Evolutionary conservation across 192 early-diverging fungal species (phyloP).

Genomic region (Backusella sp.): DNA sequence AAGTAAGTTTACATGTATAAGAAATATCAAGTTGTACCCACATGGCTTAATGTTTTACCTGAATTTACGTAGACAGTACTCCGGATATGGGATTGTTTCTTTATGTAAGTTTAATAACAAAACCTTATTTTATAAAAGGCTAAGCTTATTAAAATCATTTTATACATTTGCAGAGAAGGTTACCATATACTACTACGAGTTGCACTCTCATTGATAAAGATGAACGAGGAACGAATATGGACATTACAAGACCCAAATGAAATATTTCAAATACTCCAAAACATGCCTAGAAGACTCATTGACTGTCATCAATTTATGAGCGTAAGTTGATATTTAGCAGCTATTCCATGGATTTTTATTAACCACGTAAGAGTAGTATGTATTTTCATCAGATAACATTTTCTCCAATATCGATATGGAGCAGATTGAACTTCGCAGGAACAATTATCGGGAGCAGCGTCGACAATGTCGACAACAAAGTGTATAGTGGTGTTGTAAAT

Average conservation of each 20-base stretch:
- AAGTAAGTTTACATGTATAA: slow-evolving; percentile 14
- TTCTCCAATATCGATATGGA: background rate
- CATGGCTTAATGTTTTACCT: background rate
- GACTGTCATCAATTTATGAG: slow-evolving; percentile 59
- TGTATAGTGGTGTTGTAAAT: background rate
- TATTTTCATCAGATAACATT: background rate
- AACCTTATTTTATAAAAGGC: background rate
- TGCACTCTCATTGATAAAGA: slow-evolving; percentile 64
- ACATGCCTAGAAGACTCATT: slow-evolving; percentile 55
- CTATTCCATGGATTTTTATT: background rate
- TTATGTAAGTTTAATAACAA: slow-evolving; percentile 33
- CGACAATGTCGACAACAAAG: background rate
- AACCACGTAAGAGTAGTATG: slow-evolving; percentile 2
- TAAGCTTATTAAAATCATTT: background rate
- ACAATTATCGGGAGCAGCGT: background rate
- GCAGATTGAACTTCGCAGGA: background rate
- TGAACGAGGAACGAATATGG: slow-evolving; percentile 63
- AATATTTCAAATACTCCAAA: slow-evolving; percentile 54
- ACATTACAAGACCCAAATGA: slow-evolving; percentile 53
- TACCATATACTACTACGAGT: slow-evolving; percentile 72
- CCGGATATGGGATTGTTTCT: slow-evolving; percentile 64
- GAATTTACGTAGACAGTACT: slow-evolving; percentile 36
- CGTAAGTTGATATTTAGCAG: slow-evolving; percentile 13
- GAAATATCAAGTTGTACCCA: background rate
- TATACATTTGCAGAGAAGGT: slow-evolving; percentile 36